Base-by-base conservation (phyloP, 140 eudicot genomes). In the Senecio squalidus region DNA sequence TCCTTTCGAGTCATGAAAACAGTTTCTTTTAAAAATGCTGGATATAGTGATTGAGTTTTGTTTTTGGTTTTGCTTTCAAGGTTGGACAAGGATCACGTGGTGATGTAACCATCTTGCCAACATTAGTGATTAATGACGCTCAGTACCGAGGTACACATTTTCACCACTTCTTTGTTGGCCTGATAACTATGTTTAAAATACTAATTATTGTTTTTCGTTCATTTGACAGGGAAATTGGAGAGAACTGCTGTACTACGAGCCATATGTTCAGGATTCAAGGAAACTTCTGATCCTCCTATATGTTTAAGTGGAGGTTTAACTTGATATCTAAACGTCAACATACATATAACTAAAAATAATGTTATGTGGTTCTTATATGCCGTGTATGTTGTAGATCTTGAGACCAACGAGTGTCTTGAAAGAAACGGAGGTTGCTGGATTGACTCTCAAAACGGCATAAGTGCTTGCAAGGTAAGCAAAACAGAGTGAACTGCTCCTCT, bases 51-150 rank as follows among this genome's bases (percentile, higher is more conserved):
- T 13, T 31, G 5, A 30, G 0, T 3, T 0, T 4, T 27, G 18
- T 10, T 30, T 56, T 44, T 58, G 51, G 54, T 49, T 17, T 66
- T 43, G 64, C 17, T 51, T 28, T 44, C 46, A 55, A 91, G 98
- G 79, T 92, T 72, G 98, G 98, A 29, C 79, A 64, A 63, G 98
- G 98, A 72, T 69, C 96, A 15, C 96, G 96, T 43, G 89, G 98
- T 53, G 98, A 92, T 62, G 93, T 92, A 27, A 84, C 98, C 29
- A 92, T 92, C 80, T 80, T 92, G 74, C 98, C 98, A 31, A 92
- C 98, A 31, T 47, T 92, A 60, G 90, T 91, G 36, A 78, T 91
- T 45, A 91, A 91, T 39, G 52, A 84, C 22, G 81, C 81, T 15
- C 96, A 91, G 52, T 91, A 86, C 63, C 74, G 98, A 86, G 98